phyloP scores from a whole-genome alignment of 2,329 filamentous ascomycete species.

The Nothopassalora personata region DNA sequence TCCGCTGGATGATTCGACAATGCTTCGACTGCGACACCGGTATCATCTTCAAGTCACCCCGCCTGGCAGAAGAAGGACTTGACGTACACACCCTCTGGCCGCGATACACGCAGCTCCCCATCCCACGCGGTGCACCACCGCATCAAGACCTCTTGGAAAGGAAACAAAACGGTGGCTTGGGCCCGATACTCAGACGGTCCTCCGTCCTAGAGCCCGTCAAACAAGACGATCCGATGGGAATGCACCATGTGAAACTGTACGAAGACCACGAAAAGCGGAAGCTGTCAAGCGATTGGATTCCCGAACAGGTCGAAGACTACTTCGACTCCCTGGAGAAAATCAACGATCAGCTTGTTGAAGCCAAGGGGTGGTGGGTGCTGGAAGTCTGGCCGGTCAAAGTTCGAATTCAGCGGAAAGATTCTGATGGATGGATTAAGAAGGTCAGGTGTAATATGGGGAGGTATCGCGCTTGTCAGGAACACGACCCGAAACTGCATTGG shows the following conservation, averaged over 20 bases:
- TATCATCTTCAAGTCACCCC: conserved; percentile 39
- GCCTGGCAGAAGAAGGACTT: conserved; percentile 39
- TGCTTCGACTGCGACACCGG: conserved; percentile 45
- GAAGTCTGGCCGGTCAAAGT: conserved; percentile 43
- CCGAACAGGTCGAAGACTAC: conserved; percentile 41
- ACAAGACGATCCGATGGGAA: conserved; percentile 16
- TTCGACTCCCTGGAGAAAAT: conserved; percentile 40
- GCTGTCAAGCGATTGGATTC: conserved; percentile 26
- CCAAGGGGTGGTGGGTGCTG: conserved; percentile 41
- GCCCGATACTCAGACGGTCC: conserved; percentile 30
- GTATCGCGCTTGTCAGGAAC: conserved; percentile 35
- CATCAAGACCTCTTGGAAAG: conserved; percentile 33
- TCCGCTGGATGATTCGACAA: conserved; percentile 47
- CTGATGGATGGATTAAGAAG: conserved; percentile 36
- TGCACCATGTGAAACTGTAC: conserved; percentile 24
- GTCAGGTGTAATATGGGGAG: conserved; percentile 37
- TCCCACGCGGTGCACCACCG: conserved; percentile 34
- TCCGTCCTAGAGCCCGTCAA: conserved; percentile 19
- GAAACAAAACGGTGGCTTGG: conserved; percentile 32
- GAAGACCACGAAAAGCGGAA: conserved; percentile 16
- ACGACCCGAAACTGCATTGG: conserved; percentile 41
- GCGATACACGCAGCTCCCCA: conserved; percentile 29
- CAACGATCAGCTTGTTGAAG: conserved; percentile 38
- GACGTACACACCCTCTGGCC: conserved; percentile 42
- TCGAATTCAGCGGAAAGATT: conserved; percentile 28